Conservation (phyloP, 805 yeast species). For the Candida nemodendra region DNA sequence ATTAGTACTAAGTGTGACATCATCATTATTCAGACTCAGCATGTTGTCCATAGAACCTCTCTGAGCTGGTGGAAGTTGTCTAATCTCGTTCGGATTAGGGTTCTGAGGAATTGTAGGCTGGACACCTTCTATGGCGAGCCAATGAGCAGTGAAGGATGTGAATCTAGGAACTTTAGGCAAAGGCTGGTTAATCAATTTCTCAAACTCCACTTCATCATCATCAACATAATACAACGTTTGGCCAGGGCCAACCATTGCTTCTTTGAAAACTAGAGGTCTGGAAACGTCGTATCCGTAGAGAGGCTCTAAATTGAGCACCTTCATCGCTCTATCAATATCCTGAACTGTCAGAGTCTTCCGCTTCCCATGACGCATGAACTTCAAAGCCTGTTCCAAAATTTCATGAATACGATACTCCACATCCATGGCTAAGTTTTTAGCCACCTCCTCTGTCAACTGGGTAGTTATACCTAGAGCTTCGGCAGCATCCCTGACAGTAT, state of each 20-base stretch:
- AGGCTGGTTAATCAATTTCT: conserved; percentile 88
- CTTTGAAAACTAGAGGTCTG: conserved; percentile 74
- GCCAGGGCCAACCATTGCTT: conserved; percentile 87
- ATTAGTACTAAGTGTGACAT: conserved; percentile 30
- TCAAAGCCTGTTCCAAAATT: conserved; percentile 90
- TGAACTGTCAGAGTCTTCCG: conserved; percentile 75
- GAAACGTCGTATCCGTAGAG: conserved; percentile 80
- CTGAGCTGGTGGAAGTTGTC: conserved; percentile 68
- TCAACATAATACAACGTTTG: conserved; percentile 91
- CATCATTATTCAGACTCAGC: conserved; percentile 52
- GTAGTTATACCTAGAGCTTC: conserved; percentile 79
- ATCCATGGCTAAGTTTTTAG: conserved; percentile 96
- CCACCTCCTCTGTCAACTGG: conserved; percentile 81
- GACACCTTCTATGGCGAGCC: conserved; percentile 98
- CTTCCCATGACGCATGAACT: conserved; percentile 93
- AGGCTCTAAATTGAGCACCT: conserved; percentile 89
- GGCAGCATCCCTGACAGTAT: conserved; percentile 94
- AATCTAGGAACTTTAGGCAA: conserved; percentile 93
- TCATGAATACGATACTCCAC: conserved; percentile 97
- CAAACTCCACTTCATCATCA: conserved; percentile 91
- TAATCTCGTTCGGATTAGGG: conserved; percentile 79
- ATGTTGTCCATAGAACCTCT: conserved; percentile 79
- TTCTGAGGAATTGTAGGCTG: conserved; percentile 98
- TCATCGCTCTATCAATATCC: conserved; percentile 79
- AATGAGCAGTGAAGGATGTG: conserved; percentile 90